A percentile compares a stretch with the other conserved stretches of the same genome.
phyloP scores from a whole-genome alignment of 352 stramenopile species.

The Globisporangium heterothallicum region DNA sequence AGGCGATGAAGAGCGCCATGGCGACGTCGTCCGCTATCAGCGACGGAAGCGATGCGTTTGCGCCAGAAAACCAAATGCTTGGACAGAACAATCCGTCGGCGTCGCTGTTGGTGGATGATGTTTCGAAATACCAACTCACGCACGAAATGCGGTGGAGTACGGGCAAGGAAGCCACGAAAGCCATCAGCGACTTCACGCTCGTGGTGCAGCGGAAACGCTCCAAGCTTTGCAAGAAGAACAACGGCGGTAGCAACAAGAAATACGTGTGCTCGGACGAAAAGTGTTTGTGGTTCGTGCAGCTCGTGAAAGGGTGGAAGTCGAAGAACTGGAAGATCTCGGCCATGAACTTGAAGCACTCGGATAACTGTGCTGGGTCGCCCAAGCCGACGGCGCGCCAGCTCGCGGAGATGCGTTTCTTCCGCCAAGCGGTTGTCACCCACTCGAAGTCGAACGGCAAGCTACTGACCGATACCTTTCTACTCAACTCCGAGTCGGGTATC shows the following conservation, averaged over 20 bases:
- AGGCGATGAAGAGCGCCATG: constrained; percentile 1
- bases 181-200: constrained; percentile 70
- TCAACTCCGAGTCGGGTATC: constrained; percentile 63
- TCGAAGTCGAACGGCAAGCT: constrained; percentile 73
- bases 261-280: constrained; percentile 75
- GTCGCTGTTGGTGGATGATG: constrained; percentile 49
- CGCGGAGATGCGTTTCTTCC: constrained; percentile 79
- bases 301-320: constrained; percentile 73
- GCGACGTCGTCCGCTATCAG: neutral
- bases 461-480: constrained; percentile 73
- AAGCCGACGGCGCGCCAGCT: constrained; percentile 75
- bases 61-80: neutral
- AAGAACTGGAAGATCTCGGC: constrained; percentile 86
- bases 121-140: constrained; percentile 63
- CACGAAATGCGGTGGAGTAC: constrained; percentile 79
- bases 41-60: constrained; percentile 5
- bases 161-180: constrained; percentile 71
- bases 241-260: constrained; percentile 82
- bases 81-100: constrained; percentile 19
- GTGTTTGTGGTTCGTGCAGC: constrained; percentile 75
- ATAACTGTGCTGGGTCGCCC: constrained; percentile 42
- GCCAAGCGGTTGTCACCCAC: constrained; percentile 72
- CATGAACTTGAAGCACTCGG: constrained; percentile 81
- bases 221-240: constrained; percentile 78
- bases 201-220: constrained; percentile 76